Conservation (phyloP, 2,329 filamentous ascomycete genomes). For the Fusarium domesticum region DNA sequence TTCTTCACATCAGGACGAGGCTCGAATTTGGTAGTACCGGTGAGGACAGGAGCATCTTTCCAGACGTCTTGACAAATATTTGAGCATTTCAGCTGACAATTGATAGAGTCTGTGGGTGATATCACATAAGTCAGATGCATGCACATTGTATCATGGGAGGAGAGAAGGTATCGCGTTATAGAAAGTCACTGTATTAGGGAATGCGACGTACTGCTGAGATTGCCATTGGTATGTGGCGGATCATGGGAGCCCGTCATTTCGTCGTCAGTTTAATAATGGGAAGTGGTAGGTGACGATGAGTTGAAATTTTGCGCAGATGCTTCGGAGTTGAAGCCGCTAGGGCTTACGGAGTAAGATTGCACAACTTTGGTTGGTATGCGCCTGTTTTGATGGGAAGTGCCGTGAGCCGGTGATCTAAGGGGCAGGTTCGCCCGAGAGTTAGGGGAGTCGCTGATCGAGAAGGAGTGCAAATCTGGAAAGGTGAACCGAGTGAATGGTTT, state of each 20-base stretch:
- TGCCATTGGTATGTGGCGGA: slow-evolving; percentile 10
- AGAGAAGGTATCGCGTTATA: neutral
- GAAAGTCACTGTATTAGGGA: neutral
- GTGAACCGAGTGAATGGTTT: no score
- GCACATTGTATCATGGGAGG: neutral
- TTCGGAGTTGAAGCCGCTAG: no score
- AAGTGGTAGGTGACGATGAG: neutral
- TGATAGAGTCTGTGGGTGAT: slow-evolving; percentile 10
- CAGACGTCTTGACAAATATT: slow-evolving; percentile 58
- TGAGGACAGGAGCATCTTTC: slow-evolving; percentile 68
- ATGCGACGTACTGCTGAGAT: slow-evolving; percentile 9
- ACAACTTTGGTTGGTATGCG: no score
- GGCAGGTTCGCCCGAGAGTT: no score
- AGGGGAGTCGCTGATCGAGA: no score
- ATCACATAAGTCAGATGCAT: neutral
- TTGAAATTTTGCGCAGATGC: neutral
- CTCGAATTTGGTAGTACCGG: slow-evolving; percentile 67
- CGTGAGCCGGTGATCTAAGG: no score
- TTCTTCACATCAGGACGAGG: slow-evolving; percentile 68
- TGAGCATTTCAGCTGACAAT: slow-evolving; percentile 44
- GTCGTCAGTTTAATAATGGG: neutral
- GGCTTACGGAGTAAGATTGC: no score
- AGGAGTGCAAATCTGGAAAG: no score
- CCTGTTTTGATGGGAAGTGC: no score
- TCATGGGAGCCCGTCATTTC: slow-evolving; percentile 19